A percentile compares a stretch with the other conserved stretches of the same genome.
Conservation (phyloP, 2,329 filamentous ascomycete genomes). For the Amauroascus verrucosus region DNA sequence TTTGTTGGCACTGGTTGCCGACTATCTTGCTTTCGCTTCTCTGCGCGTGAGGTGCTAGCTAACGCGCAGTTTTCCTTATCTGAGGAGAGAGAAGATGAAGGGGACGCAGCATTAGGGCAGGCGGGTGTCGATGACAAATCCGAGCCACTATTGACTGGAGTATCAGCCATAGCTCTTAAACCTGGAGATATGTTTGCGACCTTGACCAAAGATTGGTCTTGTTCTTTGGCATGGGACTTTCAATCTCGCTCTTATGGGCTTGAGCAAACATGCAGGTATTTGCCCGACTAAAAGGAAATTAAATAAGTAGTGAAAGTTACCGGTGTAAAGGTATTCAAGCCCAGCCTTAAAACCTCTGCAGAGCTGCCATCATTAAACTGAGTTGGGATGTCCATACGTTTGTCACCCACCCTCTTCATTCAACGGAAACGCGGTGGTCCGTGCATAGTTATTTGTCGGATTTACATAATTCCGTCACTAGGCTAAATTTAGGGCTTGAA, state of each 20-base stretch:
- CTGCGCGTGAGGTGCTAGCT: constrained; percentile 25
- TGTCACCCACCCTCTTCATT: too few relatives aligned
- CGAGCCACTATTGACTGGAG: constrained; percentile 1
- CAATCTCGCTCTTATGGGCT: not conserved
- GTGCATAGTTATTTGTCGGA: constrained; percentile 4
- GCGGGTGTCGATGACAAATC: constrained; percentile 7
- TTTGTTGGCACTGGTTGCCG: constrained; percentile 1
- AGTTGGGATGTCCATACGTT: not conserved
- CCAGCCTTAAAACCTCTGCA: not conserved
- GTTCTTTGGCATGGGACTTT: not conserved
- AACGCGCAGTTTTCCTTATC: constrained; percentile 37
- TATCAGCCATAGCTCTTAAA: not conserved
- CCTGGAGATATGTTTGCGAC: not conserved
- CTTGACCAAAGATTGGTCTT: not conserved
- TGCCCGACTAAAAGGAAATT: not conserved
- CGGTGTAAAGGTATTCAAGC: not conserved
- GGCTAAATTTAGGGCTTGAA: not conserved
- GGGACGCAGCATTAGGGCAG: constrained; percentile 19
- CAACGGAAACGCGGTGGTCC: constrained; percentile 10
- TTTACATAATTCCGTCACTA: not conserved
- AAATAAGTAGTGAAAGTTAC: not conserved
- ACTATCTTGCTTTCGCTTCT: constrained; percentile 18
- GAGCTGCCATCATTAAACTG: not conserved
- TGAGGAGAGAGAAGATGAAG: constrained; percentile 28
- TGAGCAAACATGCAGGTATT: constrained; percentile 5